Conservation (phyloP, 1,284 basidiomycete species). For the Ganoderma resinaceum region DNA sequence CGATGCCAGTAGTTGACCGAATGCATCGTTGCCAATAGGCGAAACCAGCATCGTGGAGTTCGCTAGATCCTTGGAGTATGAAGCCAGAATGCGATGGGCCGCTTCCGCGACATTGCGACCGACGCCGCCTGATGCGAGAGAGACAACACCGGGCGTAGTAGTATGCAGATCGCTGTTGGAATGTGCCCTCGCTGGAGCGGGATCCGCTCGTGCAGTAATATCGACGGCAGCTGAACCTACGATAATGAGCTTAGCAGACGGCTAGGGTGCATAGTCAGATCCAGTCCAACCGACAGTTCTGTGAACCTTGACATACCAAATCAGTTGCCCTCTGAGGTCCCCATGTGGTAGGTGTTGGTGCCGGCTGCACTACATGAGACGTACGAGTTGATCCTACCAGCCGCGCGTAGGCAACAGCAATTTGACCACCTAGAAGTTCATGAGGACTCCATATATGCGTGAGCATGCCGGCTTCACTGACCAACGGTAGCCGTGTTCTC, state of each 20-base stretch:
- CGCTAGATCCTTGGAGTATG: conserved; percentile 43
- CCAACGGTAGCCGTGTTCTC: conserved; percentile 93
- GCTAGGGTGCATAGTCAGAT: conserved; percentile 17
- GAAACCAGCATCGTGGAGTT: conserved; percentile 60
- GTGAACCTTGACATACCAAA: background rate
- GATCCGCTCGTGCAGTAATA: conserved; percentile 69
- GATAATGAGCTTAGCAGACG: conserved; percentile 60
- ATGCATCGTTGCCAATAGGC: conserved; percentile 71
- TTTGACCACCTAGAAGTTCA: conserved; percentile 64
- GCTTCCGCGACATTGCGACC: conserved; percentile 95
- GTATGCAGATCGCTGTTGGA: conserved; percentile 52
- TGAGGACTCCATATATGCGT: background rate
- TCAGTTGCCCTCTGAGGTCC: background rate
- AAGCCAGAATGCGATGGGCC: conserved; percentile 66
- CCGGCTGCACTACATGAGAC: conserved; percentile 17
- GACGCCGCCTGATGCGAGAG: conserved; percentile 87
- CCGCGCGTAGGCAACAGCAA: conserved; percentile 82
- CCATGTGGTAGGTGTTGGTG: background rate
- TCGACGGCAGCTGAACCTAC: conserved; percentile 90
- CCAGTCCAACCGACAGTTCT: background rate
- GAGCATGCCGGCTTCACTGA: conserved; percentile 40
- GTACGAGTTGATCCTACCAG: conserved; percentile 42
- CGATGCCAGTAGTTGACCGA: conserved; percentile 67
- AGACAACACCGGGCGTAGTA: conserved; percentile 83
- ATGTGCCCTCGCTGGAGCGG: conserved; percentile 35